These are phyloP conservation scores for Begonia peltatifolia DNA, from an alignment of 306 rosid genomes.

Conservation along the genomic window DNA sequence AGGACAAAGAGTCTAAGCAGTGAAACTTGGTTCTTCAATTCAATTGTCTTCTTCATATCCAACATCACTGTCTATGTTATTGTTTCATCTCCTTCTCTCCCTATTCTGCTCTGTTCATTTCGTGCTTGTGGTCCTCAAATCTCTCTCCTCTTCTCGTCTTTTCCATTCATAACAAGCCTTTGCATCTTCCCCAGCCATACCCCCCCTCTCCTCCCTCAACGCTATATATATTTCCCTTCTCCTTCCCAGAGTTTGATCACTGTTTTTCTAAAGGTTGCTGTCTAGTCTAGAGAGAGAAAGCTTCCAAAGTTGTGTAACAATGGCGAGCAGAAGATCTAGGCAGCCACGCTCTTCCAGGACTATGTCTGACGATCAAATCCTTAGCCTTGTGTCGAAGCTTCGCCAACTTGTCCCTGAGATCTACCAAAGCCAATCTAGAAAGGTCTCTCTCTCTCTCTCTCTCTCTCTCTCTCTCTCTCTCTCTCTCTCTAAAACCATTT, in stretches of 20 bases:
- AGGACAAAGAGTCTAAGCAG: no score
- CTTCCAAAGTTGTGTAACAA: conserved; percentile 2
- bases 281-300: neutral
- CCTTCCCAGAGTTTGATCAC: neutral
- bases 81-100: conserved; percentile 22
- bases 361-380: conserved; percentile 73
- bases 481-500: conserved; percentile 6
- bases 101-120: conserved; percentile 11
- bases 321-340: conserved; percentile 91
- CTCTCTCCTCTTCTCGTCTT: conserved; percentile 44
- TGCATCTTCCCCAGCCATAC: neutral
- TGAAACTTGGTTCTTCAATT: conserved; percentile 31
- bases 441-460: neutral
- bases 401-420: conserved; percentile 94
- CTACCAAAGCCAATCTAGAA: conserved; percentile 46
- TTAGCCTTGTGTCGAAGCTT: conserved; percentile 74
- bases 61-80: conserved; percentile 46
- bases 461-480: conserved; percentile 1
- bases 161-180: conserved; percentile 13
- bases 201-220: neutral
- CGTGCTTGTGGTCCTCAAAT: conserved; percentile 38
- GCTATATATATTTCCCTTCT: neutral
- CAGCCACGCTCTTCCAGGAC: conserved; percentile 47
- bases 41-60: conserved; percentile 55
- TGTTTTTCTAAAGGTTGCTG: no score